Base-by-base conservation (phyloP, 2,329 filamentous ascomycete species). In the Didymella sp. region DNA sequence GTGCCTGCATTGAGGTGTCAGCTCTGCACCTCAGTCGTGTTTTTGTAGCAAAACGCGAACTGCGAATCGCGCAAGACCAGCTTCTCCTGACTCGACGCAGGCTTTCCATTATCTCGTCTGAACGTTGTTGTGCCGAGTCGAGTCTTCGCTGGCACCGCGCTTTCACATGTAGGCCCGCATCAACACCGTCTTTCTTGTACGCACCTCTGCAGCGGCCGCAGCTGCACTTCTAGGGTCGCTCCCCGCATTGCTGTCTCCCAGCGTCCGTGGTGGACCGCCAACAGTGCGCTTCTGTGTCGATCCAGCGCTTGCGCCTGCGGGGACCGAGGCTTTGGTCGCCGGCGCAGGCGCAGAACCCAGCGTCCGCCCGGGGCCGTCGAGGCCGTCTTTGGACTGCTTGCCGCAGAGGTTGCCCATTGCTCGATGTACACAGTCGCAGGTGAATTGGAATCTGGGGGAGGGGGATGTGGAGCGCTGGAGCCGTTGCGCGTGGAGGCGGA, bases 391-490 rank as follows among this genome's bases (percentile, higher is more conserved):
- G 61, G 85, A 83, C 76, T 75, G 60, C 60, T 91, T 92, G 73
- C 91, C 90, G 80, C 91, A 96, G 78, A 92, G 84, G 75, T 92
- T 94, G 58, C 93, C 93, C 93, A 97, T 96, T 63, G 52, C 25
- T 51, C 33, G 33, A 6, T 19, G 17, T n/a, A n/a, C 33, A 5
- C 33, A n/a, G 50, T 49, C 55, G 52, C 57, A 76, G 57, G 21
- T 24, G n/a, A 4, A 41, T 38, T 41, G 35, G 25, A n/a, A n/a
- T n/a, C n/a, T 22, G 17, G 6, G 27, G 21, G 19, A 24, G 38
- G 27, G 13, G 25, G 46, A 30, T 38, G 44, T 38, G 37, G 44
- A 43, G 50, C 37, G 58, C 66, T 63, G 57, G 60, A 57, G 53
- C 19, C 6, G 28, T n/a, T n/a, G n/a, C n/a, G 40, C 33, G 33